These are phyloP conservation scores for Parascedosporium putredinis DNA, from an alignment of 2,329 filamentous ascomycete species.

Conservation along the genomic window DNA sequence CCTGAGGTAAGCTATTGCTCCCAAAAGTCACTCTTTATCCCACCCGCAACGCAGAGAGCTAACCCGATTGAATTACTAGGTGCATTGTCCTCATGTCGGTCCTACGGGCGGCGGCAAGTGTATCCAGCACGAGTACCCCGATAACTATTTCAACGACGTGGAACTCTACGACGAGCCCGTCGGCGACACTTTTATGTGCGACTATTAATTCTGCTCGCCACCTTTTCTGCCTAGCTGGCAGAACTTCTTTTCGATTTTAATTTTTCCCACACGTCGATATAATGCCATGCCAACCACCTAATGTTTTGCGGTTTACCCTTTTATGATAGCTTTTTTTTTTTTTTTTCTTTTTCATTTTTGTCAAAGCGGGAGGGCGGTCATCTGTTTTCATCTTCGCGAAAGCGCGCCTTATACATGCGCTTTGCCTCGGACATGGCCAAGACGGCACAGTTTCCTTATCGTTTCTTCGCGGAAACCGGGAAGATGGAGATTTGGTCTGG, in stretches of 20 bases:
- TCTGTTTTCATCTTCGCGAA: no score
- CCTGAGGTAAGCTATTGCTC: conserved; percentile 17
- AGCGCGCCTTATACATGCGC: no score
- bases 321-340: neutral
- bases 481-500: no score
- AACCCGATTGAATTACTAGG: conserved; percentile 10
- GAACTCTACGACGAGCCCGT: conserved; percentile 14
- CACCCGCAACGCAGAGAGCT: neutral
- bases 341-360: neutral
- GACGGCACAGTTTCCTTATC: neutral
- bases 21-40: conserved; percentile 10
- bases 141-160: conserved; percentile 17
- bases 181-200: conserved; percentile 18
- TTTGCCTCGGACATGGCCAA: neutral
- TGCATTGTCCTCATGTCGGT: conserved; percentile 20
- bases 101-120: conserved; percentile 21
- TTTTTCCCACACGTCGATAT: no score
- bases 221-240: neutral
- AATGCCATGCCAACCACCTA: no score
- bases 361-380: no score
- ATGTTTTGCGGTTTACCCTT: no score
- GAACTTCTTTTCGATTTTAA: neutral
- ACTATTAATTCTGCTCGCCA: neutral
- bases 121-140: conserved; percentile 14
- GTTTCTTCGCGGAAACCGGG: neutral